Evolutionary conservation across 495 filamentous ascomycete genomes (phyloP).

Genomic region (Xylaria cubensis): DNA sequence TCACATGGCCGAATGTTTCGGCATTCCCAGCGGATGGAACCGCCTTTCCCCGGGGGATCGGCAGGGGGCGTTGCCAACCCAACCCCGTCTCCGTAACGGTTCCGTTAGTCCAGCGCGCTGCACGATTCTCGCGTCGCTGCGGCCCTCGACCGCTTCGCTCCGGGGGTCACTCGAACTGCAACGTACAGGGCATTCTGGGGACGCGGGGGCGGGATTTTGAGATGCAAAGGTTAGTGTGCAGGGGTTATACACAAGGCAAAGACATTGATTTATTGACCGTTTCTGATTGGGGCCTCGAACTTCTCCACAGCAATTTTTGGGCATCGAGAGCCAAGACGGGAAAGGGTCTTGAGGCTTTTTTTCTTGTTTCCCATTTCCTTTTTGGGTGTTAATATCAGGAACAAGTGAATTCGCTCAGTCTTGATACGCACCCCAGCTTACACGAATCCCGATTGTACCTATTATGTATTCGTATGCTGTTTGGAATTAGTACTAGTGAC

Average conservation of each 20-base stretch:
- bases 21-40: conserved; percentile 10
- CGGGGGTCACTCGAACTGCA: neutral
- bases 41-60: conserved; percentile 1
- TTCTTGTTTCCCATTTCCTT: neutral
- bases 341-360: conserved; percentile 22
- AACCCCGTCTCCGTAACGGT: conserved; percentile 3
- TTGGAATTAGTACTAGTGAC: neutral
- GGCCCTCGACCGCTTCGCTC: conserved; percentile 6
- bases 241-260: neutral
- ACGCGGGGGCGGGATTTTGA: conserved; percentile 22
- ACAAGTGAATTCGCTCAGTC: conserved; percentile 7
- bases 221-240: neutral
- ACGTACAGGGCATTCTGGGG: conserved; percentile 9
- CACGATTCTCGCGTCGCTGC: conserved; percentile 1
- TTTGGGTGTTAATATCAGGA: conserved; percentile 6
- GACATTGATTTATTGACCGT: conserved; percentile 14
- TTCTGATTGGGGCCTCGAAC: conserved; percentile 15
- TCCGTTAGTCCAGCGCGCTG: conserved; percentile 5
- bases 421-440: conserved; percentile 13
- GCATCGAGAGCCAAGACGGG: conserved; percentile 13
- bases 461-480: neutral
- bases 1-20: conserved; percentile 10
- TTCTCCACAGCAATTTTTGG: conserved; percentile 20
- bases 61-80: conserved; percentile 13
- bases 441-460: neutral